These are phyloP conservation scores for Trichophyton equinum DNA, from an alignment of 2,329 filamentous ascomycete genomes.

Conservation along the genomic window DNA sequence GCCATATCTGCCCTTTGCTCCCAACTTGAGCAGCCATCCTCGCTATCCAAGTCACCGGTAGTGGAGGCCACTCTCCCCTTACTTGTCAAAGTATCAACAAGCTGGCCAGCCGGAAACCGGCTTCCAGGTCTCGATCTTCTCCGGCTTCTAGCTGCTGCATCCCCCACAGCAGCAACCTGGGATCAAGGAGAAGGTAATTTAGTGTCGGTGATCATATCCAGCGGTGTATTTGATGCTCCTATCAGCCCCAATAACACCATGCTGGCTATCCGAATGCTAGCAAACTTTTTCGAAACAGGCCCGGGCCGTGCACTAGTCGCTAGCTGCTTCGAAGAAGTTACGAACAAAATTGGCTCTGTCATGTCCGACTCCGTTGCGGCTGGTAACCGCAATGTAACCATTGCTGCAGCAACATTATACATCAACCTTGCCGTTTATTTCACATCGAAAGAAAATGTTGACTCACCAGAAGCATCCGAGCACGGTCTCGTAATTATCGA, in stretches of 20 bases:
- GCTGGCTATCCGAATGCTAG: constrained; percentile 69
- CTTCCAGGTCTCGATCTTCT: constrained; percentile 78
- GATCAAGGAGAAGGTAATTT: constrained; percentile 44
- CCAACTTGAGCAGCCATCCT: constrained; percentile 43
- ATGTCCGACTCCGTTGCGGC: constrained; percentile 40
- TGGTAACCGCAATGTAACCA: constrained; percentile 63
- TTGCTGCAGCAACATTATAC: constrained; percentile 68
- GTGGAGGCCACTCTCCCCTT: constrained; percentile 47
- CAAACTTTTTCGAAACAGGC: constrained; percentile 68
- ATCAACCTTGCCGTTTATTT: constrained; percentile 77
- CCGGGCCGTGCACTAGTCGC: constrained; percentile 56
- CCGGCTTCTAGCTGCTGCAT: constrained; percentile 62
- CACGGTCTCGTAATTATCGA: constrained; percentile 44
- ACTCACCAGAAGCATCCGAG: constrained; percentile 33
- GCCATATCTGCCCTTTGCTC: constrained; percentile 49
- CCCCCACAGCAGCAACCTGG: constrained; percentile 52
- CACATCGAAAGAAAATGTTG: constrained; percentile 33
- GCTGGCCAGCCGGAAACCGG: constrained; percentile 69
- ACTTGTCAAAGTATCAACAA: constrained; percentile 57
- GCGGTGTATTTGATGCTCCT: constrained; percentile 46
- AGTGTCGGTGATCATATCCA: constrained; percentile 46
- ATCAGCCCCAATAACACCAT: constrained; percentile 70
- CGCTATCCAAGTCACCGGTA: constrained; percentile 34
- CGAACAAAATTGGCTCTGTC: constrained; percentile 50
- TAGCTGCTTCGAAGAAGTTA: constrained; percentile 44